phyloP scores from a whole-genome alignment of 2,329 filamentous ascomycete species.

The Pezizomycotina sp. region DNA sequence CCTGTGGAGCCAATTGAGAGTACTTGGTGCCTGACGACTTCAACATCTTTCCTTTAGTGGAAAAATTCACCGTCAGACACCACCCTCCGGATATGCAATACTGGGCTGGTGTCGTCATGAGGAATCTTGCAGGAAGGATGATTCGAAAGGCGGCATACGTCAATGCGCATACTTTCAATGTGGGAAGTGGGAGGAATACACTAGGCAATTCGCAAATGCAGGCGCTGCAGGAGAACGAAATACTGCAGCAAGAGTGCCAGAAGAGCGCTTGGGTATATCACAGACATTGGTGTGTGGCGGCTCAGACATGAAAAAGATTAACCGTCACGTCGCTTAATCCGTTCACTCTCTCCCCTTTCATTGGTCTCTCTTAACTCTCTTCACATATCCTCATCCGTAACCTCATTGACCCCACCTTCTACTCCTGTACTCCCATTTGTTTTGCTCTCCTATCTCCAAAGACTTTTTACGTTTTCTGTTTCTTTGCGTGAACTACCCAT shows the following conservation, averaged over 20 bases:
- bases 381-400: no score
- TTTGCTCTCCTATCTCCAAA: no score
- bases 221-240: conserved; percentile 87
- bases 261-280: conserved; percentile 98
- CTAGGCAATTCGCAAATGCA: conserved; percentile 96
- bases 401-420: no score
- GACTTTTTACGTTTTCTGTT: no score
- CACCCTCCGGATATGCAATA: conserved; percentile 98
- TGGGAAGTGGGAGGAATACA: conserved; percentile 95
- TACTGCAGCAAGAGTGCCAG: conserved; percentile 99
- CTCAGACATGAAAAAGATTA: no score
- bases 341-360: no score
- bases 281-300: conserved; percentile 87
- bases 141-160: conserved; percentile 79
- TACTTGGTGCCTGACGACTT: conserved; percentile 86
- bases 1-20: conserved; percentile 49
- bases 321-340: no score
- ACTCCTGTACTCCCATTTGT: no score
- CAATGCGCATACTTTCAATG: conserved; percentile 98
- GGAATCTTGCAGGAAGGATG: conserved; percentile 97
- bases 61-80: conserved; percentile 93
- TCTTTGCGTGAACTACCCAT: no score
- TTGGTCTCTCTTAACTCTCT: no score
- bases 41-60: conserved; percentile 94
- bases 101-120: conserved; percentile 98